Evolutionary conservation across 1,284 basidiomycete genomes (phyloP).

Genomic region (Ceratobasidium sp.): DNA sequence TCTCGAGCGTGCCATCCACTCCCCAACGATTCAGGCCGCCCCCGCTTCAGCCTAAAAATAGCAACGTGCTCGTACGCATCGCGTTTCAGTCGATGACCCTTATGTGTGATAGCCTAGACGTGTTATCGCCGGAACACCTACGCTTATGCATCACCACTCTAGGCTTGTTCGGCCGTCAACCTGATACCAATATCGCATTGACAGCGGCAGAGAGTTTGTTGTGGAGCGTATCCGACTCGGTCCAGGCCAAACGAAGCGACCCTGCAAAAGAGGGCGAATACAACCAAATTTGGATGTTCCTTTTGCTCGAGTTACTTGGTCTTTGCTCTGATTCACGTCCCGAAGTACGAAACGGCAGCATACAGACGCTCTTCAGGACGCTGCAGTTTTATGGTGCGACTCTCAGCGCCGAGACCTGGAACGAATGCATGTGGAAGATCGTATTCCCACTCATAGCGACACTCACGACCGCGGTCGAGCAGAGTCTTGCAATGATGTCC

Average conservation of each 20-base stretch:
- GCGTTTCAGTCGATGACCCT: conserved; percentile 95
- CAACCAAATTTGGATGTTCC: conserved; percentile 90
- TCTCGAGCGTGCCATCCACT: conserved; percentile 25
- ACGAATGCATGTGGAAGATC: conserved; percentile 87
- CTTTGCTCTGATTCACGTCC: conserved; percentile 85
- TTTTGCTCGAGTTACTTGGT: conserved; percentile 85
- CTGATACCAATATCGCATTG: conserved; percentile 95
- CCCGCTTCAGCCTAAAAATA: conserved; percentile 61
- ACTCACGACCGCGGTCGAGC: conserved; percentile 66
- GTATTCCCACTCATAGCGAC: conserved; percentile 89
- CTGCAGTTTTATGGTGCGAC: conserved; percentile 92
- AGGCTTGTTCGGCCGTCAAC: conserved; percentile 89
- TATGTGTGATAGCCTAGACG: conserved; percentile 91
- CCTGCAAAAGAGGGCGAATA: conserved; percentile 75
- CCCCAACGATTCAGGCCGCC: conserved; percentile 49
- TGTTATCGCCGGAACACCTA: conserved; percentile 83
- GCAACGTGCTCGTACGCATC: conserved; percentile 80
- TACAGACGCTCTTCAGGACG: conserved; percentile 94
- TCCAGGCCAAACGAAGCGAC: conserved; percentile 81
- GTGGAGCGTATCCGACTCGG: conserved; percentile 94
- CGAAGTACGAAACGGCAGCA: conserved; percentile 92
- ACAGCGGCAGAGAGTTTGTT: conserved; percentile 90
- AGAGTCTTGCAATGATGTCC: conserved; percentile 58
- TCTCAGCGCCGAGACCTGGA: conserved; percentile 85
- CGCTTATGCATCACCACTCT: conserved; percentile 90